Conservation (phyloP, 768 basidiomycete genomes). For the Hericium alpestre region DNA sequence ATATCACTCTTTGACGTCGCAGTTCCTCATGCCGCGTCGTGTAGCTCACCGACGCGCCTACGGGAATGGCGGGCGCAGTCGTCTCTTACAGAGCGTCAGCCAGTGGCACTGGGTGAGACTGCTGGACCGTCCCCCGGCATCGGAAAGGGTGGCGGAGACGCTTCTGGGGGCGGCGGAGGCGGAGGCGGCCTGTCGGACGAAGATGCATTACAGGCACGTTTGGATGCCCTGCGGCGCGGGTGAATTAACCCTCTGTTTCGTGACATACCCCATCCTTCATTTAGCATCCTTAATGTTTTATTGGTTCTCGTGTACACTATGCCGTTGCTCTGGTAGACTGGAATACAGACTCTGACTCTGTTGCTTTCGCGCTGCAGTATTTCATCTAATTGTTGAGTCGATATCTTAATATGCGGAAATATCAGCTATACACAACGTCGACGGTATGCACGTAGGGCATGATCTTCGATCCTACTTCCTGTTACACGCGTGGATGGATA, state of each 20-base stretch:
- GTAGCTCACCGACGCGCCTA: conserved; percentile 79
- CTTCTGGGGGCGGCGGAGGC: conserved; percentile 21
- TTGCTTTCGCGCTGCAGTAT: too few species aligned
- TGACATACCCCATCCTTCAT: too few species aligned
- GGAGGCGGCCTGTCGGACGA: conserved; percentile 55
- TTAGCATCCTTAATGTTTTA: too few species aligned
- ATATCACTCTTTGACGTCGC: conserved; percentile 6
- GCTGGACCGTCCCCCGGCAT: conserved; percentile 28
- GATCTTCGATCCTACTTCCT: too few species aligned
- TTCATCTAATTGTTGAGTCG: too few species aligned
- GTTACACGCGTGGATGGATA: too few species aligned
- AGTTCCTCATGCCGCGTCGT: neutral
- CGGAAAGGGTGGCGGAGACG: conserved; percentile 18
- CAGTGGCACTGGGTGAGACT: conserved; percentile 78
- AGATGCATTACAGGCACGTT: conserved; percentile 85
- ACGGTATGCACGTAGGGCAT: too few species aligned
- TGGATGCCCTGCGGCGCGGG: conserved; percentile 79
- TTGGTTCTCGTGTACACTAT: too few species aligned
- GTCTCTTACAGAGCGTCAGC: conserved; percentile 56
- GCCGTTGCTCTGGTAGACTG: too few species aligned
- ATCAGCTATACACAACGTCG: too few species aligned
- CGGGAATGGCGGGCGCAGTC: conserved; percentile 51
- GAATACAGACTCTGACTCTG: too few species aligned
- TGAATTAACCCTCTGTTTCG: conserved; percentile 19
- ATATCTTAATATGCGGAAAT: too few species aligned